Evolutionary conservation across 441 rosid species (phyloP).

Genomic region (Pelargonium australe): DNA sequence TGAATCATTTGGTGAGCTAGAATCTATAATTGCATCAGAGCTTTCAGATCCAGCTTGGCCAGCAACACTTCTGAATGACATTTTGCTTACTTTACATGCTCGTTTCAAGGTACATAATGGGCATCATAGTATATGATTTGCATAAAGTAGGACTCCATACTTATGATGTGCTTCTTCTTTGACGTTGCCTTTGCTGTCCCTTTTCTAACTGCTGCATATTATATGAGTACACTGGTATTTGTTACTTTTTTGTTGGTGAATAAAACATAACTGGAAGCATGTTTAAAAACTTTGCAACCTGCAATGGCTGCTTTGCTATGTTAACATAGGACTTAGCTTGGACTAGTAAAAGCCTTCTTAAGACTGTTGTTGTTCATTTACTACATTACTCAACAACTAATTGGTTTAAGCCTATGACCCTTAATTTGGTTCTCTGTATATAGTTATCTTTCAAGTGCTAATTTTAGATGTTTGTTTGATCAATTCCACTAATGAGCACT

Average conservation of each 20-base stretch:
- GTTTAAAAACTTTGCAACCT: neutral
- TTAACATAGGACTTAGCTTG: neutral
- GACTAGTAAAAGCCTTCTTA: neutral
- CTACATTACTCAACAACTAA: neutral
- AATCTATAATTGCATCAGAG: slow-evolving; percentile 95
- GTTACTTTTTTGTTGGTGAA: neutral
- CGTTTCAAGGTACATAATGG: slow-evolving; percentile 78
- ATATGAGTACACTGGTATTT: neutral
- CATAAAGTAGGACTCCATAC: neutral
- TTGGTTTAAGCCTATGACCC: neutral
- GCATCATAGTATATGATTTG: neutral
- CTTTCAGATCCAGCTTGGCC: slow-evolving; percentile 99
- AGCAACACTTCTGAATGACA: slow-evolving; percentile 83
- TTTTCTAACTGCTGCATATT: slow-evolving; percentile 6
- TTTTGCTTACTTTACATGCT: slow-evolving; percentile 97
- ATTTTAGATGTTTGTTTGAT: neutral
- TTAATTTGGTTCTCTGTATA: neutral
- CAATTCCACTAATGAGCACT: neutral
- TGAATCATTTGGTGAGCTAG: slow-evolving; percentile 91
- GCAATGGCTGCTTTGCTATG: neutral
- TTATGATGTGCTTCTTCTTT: neutral
- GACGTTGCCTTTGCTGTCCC: neutral
- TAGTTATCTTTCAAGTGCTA: neutral
- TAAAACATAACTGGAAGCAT: neutral
- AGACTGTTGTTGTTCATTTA: neutral